Evolutionary conservation across 768 basidiomycete genomes (phyloP).

Genomic region (Auricularia heimuer): DNA sequence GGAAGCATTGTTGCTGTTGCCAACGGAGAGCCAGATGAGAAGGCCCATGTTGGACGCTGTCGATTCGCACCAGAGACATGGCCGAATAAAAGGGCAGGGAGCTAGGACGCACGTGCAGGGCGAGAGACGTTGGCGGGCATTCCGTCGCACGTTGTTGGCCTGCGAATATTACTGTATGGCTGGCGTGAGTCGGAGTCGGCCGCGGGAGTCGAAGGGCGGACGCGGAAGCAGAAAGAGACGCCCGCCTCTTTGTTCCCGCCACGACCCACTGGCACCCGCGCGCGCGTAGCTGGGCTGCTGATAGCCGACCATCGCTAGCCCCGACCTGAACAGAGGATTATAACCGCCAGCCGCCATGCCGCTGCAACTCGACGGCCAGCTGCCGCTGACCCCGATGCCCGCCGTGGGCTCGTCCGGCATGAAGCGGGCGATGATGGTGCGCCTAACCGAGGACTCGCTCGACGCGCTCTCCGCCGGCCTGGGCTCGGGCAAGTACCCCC

Average conservation of each 20-base stretch:
- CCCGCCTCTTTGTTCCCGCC: too few species aligned
- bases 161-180: background rate
- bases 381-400: constrained; percentile 48
- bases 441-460: constrained; percentile 62
- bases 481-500: background rate
- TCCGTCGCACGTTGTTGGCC: background rate
- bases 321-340: background rate
- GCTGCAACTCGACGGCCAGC: constrained; percentile 42
- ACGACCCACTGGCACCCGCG: too few species aligned
- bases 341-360: constrained; percentile 38
- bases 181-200: background rate
- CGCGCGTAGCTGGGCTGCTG: too few species aligned
- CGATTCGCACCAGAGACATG: too few species aligned
- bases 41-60: too few species aligned
- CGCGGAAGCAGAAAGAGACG: too few species aligned
- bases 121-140: background rate
- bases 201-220: too few species aligned
- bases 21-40: too few species aligned
- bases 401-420: constrained; percentile 48
- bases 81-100: background rate
- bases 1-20: too few species aligned
- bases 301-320: too few species aligned
- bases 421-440: constrained; percentile 67
- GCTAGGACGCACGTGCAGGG: background rate
- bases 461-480: constrained; percentile 47